These are phyloP conservation scores for Uronychia binucleata DNA, from an alignment of 73 alveolate genomes.

Conservation along the genomic window DNA sequence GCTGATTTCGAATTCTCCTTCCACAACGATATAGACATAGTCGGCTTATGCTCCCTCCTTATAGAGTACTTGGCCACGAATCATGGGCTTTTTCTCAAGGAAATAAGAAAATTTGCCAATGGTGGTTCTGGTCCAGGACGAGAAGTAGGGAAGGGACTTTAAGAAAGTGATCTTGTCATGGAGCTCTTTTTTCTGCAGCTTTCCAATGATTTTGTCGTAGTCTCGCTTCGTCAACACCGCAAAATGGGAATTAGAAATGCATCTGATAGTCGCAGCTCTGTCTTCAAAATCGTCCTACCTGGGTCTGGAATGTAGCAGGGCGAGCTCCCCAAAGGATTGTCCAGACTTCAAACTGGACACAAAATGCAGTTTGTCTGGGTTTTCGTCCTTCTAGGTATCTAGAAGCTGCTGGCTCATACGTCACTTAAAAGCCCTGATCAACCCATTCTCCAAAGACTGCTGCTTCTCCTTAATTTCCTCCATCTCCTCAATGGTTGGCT, in stretches of 20 bases:
- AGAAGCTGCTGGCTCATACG: not conserved
- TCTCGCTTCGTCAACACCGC: too few species aligned
- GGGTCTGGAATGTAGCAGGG: not conserved
- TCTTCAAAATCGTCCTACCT: not conserved
- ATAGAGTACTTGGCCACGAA: slow-evolving; percentile 3
- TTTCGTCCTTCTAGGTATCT: not conserved
- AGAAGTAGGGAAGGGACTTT: slow-evolving; percentile 1
- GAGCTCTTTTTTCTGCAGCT: too few species aligned
- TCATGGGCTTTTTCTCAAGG: not conserved
- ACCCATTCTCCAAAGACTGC: not conserved
- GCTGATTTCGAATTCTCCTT: slow-evolving; percentile 22
- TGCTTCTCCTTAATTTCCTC: not conserved
- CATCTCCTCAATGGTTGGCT: not conserved
- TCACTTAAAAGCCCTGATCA: too few species aligned
- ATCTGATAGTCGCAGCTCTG: too few species aligned
- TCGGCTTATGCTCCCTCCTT: slow-evolving; percentile 8
- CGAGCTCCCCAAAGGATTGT: slow-evolving; percentile 20
- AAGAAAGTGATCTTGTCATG: not conserved
- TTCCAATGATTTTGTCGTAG: too few species aligned
- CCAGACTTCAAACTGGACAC: not conserved
- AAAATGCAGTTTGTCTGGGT: not conserved
- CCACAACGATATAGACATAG: not conserved
- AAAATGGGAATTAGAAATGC: too few species aligned
- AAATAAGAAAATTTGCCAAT: slow-evolving; percentile 3
- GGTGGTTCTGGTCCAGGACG: slow-evolving; percentile 14